Evolutionary conservation across 1,284 basidiomycete species (phyloP).

Genomic region (Blastosporella zonata): DNA sequence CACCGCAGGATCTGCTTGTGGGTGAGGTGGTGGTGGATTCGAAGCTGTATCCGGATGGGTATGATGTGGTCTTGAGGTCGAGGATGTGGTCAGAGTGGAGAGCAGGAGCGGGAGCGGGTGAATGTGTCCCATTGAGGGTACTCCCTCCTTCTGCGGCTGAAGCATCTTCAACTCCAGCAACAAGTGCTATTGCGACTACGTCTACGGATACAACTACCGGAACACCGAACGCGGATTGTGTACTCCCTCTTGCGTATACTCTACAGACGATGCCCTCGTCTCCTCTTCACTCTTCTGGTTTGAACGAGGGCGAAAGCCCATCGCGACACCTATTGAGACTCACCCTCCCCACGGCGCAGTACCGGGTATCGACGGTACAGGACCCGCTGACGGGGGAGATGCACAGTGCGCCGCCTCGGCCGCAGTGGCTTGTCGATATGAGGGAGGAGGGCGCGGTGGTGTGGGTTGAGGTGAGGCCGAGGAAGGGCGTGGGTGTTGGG

Average conservation of each 20-base stretch:
- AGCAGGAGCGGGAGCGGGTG: constrained; percentile 20
- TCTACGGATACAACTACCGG: neutral
- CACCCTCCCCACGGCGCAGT: constrained; percentile 79
- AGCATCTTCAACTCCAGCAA: neutral
- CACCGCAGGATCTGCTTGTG: constrained; percentile 59
- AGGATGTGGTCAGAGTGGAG: constrained; percentile 37
- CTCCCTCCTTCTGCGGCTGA: neutral
- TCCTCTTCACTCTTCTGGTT: constrained; percentile 72
- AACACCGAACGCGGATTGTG: constrained; percentile 13
- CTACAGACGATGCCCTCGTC: constrained; percentile 75
- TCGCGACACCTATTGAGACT: constrained; percentile 74
- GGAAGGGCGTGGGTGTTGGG: constrained; percentile 6
- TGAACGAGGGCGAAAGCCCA: constrained; percentile 51
- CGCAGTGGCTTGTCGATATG: constrained; percentile 72
- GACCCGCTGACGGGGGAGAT: constrained; percentile 81
- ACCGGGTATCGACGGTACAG: constrained; percentile 66
- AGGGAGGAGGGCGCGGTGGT: constrained; percentile 58
- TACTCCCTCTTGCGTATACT: constrained; percentile 52
- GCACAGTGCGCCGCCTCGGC: constrained; percentile 61
- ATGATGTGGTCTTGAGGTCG: constrained; percentile 54
- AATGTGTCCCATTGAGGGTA: constrained; percentile 17
- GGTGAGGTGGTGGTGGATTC: constrained; percentile 75
- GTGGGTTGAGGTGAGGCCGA: constrained; percentile 24
- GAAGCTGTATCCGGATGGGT: constrained; percentile 71
- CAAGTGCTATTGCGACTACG: neutral